Percentiles rank a stretch among this genome's conserved stretches.
Evolutionary conservation across 768 basidiomycete species (phyloP).

Genomic region (Rickenella mellea): DNA sequence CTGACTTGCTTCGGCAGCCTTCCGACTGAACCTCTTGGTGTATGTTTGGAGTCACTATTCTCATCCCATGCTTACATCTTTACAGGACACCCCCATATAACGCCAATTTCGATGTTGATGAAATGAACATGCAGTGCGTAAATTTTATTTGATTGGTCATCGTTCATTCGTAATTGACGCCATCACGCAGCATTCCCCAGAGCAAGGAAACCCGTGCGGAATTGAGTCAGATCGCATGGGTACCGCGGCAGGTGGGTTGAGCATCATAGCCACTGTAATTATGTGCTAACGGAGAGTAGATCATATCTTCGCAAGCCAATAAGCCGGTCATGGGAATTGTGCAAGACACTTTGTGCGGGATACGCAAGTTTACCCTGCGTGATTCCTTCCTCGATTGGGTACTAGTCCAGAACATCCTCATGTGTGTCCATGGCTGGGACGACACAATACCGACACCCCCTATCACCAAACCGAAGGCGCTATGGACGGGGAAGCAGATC

Average conservation of each 20-base stretch:
- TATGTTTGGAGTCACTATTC: too few species aligned
- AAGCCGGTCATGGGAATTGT: slow-evolving; percentile 99
- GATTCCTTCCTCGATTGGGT: slow-evolving; percentile 95
- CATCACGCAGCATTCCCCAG: slow-evolving; percentile 77
- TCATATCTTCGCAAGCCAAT: slow-evolving; percentile 98
- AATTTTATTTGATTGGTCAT: not conserved
- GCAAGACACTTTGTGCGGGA: slow-evolving; percentile 95
- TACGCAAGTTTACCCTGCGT: slow-evolving; percentile 93
- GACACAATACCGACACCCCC: slow-evolving; percentile 86
- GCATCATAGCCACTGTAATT: too few species aligned
- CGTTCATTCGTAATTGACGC: slow-evolving; percentile 4
- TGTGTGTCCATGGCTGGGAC: slow-evolving; percentile 99
- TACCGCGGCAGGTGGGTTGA: slow-evolving; percentile 95
- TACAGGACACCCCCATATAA: slow-evolving; percentile 98
- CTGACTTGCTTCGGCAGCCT: too few species aligned
- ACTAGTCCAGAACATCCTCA: slow-evolving; percentile 91
- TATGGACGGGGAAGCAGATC: slow-evolving; percentile 98
- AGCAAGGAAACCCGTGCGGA: slow-evolving; percentile 98
- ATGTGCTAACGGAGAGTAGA: too few species aligned
- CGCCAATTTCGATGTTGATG: slow-evolving; percentile 98
- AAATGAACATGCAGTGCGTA: slow-evolving; percentile 99
- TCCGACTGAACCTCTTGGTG: slow-evolving; percentile 97
- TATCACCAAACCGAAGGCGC: slow-evolving; percentile 90
- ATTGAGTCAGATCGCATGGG: slow-evolving; percentile 97
- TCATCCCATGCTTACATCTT: too few species aligned